Base-by-base conservation (phyloP, 495 filamentous ascomycete species). In the Xylaria palmicola region DNA sequence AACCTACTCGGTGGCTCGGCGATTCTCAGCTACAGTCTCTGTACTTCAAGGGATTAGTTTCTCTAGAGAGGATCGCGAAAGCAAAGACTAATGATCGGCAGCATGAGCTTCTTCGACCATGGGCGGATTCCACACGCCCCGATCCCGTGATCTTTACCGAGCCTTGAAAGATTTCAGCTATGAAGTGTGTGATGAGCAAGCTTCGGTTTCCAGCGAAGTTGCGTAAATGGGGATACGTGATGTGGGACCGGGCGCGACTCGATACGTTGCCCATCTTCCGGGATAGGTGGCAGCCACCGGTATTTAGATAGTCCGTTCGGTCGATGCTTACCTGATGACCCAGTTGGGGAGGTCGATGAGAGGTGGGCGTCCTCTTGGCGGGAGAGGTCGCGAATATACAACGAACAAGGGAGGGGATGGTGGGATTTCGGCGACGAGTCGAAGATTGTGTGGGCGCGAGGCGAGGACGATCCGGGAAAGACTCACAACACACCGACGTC, bases 341-440 rank as follows among this genome's bases (percentile, higher is more conserved):
- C 6, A 5, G 34, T 54, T 39, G 34, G 51, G 34, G 32, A 50
- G 27, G 47, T 34, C 29, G 17, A 50, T 50, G 47, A 30, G 29
- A 32, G 27, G 29, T 50, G 26, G 47, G n/a, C 4, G 20, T 50
- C 17, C 47, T 50, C 47, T 54, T 37, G 32, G 51, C 22, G 19
- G 32, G 36, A 54, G 34, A 54, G 51, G 51, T 54, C 51, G 34
- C 51, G 51, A 24, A 40, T 54, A 39, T 54, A 54, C 51, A 40
- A 40, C 32, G 51, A 37, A 24, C 32, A 36, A 32, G 49, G 32
- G 32, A 54, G 32, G 17, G 51, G 51, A 27, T 54, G 51, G 51
- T 54, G 51, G 51, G 32, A 54, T 54, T 54, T 40, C 34, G 51
- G 51, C 34, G 20, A 54, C 26, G 51, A 40, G 34, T 40, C 32